Evolutionary conservation across 495 filamentous ascomycete genomes (phyloP), one percentile per base, ranked within the genome.

Genomic region (Hypoxylon rickii): DNA sequence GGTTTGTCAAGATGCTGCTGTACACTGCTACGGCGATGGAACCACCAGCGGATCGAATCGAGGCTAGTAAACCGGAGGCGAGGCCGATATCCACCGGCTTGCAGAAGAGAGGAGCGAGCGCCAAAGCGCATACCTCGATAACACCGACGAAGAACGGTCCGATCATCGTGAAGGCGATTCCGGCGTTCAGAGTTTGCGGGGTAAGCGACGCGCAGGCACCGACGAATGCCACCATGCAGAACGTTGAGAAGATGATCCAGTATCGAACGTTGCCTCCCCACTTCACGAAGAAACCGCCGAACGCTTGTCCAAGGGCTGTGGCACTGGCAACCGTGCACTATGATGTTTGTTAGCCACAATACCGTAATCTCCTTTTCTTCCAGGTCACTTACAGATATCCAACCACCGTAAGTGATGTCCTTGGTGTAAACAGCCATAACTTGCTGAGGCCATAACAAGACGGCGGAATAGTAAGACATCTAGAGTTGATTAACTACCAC

Each of bases 61-160:
- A 65, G 13, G 64, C 63, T 6, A 78, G 60, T 29, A 77, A 69
- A 8, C 76, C 76, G 21, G 71, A 74, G 7, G 77, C 76, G 3
- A 78, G 65, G 36, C 79, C 79, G 44, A 82, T 79, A 41, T 80
- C 76, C 37, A 76, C 67, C 0, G 55, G 47, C 11, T 31, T 57
- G 12, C 64, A 63, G 47, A 63, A 66, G 13, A 66, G 44, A 15
- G 59, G 59, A 10, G 64, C 64, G 7, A 64, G 42, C n/a, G 64
- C 59, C 4, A 64, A 36, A 7, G 55, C 51, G 38, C 47, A 57
- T 11, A 64, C 42, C 40, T 63, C 59, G 43, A 60, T 60, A 17
- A 60, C 44, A 3, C 59, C 59, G 38, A 66, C 64, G 51, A 64
- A 64, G 36, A 63, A 60, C 8, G 55, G 64, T 1, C 59, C 64